Evolutionary conservation across 2,329 filamentous ascomycete genomes (phyloP), one percentile per base, ranked within the genome.

Genomic region (Clarireedia monteithiana): DNA sequence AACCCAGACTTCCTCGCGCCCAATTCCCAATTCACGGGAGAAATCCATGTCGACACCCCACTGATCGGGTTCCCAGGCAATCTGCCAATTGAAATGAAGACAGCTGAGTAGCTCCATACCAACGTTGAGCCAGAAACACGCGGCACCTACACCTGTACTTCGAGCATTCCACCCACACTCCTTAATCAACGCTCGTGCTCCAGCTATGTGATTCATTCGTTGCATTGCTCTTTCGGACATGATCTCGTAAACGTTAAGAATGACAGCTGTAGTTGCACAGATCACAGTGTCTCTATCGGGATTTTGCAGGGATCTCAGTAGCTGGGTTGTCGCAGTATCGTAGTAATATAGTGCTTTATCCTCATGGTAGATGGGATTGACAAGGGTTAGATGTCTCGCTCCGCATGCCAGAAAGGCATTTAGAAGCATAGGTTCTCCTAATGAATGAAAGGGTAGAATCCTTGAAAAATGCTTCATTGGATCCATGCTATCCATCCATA

Each of bases 401-500:
- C 91, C 92, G 68, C 92, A 96, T 5, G 92, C 91, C 34, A 96
- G 75, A 59, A 95, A 86, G 0, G 92, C 90, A 67, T 95, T 91
- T 34, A 95, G 79, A 12, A 97, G 79, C 87, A 96, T 91, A 0
- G 90, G 86, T 57, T 94, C 89, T 54, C 84, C 81, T 24, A 96
- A 75, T 1, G 91, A 85, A 64, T 92, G 82, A 64, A 90, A 91
- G 0, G 92, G 91, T n/a, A 96, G 76, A 17, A 89, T 75, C 48
- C 87, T 81, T 24, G 89, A 89, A 69, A 96, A 96, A 74, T 95
- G 88, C 72, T 92, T 92, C 62, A 85, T 79, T 36, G 83, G 79
- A 72, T 95, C 89, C 75, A 96, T 84, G 44, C 85, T 89, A 71
- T 96, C 92, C 89, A 97, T 95, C 90, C 92, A 96, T 3, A 90